Base-by-base conservation (phyloP, 208 protist species). In the Acanthamoeba divionensis region DNA sequence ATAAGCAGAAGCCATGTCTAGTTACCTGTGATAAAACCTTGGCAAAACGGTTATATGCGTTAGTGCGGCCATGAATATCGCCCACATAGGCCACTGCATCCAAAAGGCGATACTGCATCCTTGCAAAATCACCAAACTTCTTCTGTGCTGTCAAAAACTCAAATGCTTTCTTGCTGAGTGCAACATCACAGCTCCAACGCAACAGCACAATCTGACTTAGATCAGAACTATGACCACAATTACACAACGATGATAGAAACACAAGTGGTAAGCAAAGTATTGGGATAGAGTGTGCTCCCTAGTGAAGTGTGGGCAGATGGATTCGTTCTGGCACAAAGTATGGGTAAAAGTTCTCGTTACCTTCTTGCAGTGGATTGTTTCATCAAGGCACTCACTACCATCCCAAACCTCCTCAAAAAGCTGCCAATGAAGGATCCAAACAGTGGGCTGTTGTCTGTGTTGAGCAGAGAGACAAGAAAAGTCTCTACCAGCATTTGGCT, bases 101-200 rank as follows among this genome's bases (percentile, higher is more conserved):
- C 33, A 86, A 26, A 6, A 86, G 52, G 0, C 75, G 7, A 57
- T 67, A 86, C 75, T 86, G 75, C 15, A 66, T 36, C 75, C 66
- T 86, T 50, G 75, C 75, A 86, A 86, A 86, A 65, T 86, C 75
- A 29, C 75, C 75, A 86, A 86, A 86, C 33, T 86, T 86, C 75
- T 86, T 86, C 75, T 86, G 75, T 36, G 75, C 60, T 65, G 75
- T 86, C 36, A 86, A 57, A 57, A 86, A 86, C 33, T 86, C 75
- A 57, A 86, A 44, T 31, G 54, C 75, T 12, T 24, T 41, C 54
- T 86, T 8, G 75, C 75, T 66, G 33, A 86, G 52, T 57, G 66
- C 52, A 10, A 86, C 75, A 57, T 86, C 75, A 41, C 75, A 86
- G 33, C 75, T 86, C 75, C 75, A 86, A 50, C 75, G 75, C 47